Percentiles rank a stretch among this genome's conserved stretches.
phyloP scores from a whole-genome alignment of 2,329 filamentous ascomycete species.

The Epichloe sibirici region DNA sequence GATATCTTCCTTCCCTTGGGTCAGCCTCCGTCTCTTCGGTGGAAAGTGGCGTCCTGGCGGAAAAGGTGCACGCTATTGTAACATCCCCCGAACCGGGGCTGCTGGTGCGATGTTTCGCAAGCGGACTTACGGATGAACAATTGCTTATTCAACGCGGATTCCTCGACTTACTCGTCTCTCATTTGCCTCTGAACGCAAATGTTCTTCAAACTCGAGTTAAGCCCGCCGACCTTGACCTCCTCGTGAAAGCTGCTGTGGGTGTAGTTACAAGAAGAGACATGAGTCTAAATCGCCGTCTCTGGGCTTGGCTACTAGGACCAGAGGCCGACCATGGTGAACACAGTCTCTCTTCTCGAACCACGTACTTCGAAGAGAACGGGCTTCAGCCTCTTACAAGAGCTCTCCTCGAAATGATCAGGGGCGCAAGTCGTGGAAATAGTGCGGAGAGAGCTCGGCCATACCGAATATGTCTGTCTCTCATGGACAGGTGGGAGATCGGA shows the following conservation, averaged over 20 bases:
- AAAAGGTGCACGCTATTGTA: slow-evolving; percentile 48
- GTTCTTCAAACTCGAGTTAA: slow-evolving; percentile 69
- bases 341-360: slow-evolving; percentile 46
- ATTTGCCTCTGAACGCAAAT: slow-evolving; percentile 72
- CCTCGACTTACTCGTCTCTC: slow-evolving; percentile 80
- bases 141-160: slow-evolving; percentile 88
- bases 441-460: slow-evolving; percentile 72
- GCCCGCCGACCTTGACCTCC: slow-evolving; percentile 62
- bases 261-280: slow-evolving; percentile 88
- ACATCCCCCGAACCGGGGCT: slow-evolving; percentile 85
- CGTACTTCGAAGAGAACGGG: slow-evolving; percentile 76
- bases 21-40: slow-evolving; percentile 5
- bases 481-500: slow-evolving; percentile 98
- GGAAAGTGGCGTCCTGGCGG: slow-evolving; percentile 18
- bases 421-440: slow-evolving; percentile 15
- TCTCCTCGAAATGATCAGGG: slow-evolving; percentile 62
- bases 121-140: slow-evolving; percentile 77
- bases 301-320: slow-evolving; percentile 85
- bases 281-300: slow-evolving; percentile 90
- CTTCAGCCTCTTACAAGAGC: slow-evolving; percentile 62
- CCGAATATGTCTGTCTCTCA: slow-evolving; percentile 82
- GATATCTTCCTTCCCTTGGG: slow-evolving; percentile 51
- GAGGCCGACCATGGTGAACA: slow-evolving; percentile 37
- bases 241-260: slow-evolving; percentile 71
- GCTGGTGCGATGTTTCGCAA: slow-evolving; percentile 80